Evolutionary conservation across 371 early-diverging fungal genomes (phyloP), one percentile per base, ranked within the genome.

Genomic region (Ecytonucleospora hepatopenaei): DNA sequence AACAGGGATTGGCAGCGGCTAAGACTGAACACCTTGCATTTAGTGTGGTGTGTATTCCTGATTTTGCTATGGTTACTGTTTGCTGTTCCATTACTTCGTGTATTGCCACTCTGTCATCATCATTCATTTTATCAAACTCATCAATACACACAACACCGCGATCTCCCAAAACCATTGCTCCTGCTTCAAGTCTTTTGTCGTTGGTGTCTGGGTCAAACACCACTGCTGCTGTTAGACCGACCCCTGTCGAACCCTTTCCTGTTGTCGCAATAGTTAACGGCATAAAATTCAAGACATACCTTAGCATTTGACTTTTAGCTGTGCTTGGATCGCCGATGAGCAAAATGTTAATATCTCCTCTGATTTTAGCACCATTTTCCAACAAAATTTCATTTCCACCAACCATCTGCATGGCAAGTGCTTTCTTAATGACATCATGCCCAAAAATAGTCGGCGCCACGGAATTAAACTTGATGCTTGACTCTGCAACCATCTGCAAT

Each of bases 81-180:
- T 97, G 96, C 82, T 98, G 97, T 82, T 98, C 99, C 99, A 98
- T 98, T 1, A 95, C 99, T 86, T 98, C 99, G 82, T 98, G 99
- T 78, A 98, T 95, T 1, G 96, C 95, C 0, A 93, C 94, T 69
- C 97, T 85, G 79, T 98, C 99, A 27, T 85, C 83, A 67, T 95
- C 95, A 59, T 86, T 86, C 97, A 97, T 97, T 80, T 97, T 97
- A 83, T 97, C 98, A 83, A 98, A 97, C 82, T 98, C 98, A 83
- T 98, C 99, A 49, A 98, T 96, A 80, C 95, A 95, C 16, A 92
- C 92, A 26, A 96, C 86, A 56, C 96, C 96, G 31, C 91, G 85
- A 72, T 98, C 99, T 16, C 93, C 97, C 59, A 97, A 81, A 28
- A 96, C 97, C 92, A 96, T 93, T 0, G 99, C 99, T 73, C 99